Evolutionary conservation across 768 basidiomycete genomes (phyloP), one percentile per base, ranked within the genome.

Genomic region (Russula sp.): DNA sequence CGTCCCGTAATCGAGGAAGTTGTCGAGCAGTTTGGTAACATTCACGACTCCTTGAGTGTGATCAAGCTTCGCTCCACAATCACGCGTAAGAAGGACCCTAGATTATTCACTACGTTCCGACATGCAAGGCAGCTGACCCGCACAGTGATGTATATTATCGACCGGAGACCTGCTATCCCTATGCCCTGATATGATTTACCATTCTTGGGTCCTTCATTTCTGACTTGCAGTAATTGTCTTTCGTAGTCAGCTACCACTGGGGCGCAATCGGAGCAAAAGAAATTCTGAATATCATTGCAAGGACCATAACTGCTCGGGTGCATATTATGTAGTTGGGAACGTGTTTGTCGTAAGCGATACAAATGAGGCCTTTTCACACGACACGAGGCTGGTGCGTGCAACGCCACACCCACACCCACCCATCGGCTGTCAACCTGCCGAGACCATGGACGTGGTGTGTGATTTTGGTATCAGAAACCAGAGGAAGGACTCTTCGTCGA

Each of bases 1-100:
- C 73, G 77, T 11, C 77, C 77, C 0, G 73, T 32, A 18, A 64
- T 64, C 37, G 62, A 63, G 32, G 47, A 44, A 13, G 62, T 63
- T 22, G 5, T 64, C 14, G 39, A 54, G 13, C 49, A 7, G 6
- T 64, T 64, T 22, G 47, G 6, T 8, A 1, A 8, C 45, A 63
- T 59, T 35, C 57, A 47, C 7, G 6, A 16, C 7, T 63, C 62
- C 2, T 42, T 63, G 27, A 63, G 47, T 16, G 0, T 20, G 5
- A 27, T 50, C 45, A 63, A 63, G 57, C 20, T 63, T 40, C 51
- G 51, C 57, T 54, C 52, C 44, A n/a, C 37, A 7, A 59, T 64
- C 18, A 49, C 52, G 13, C 13, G 39, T 8, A 64, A 54, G 16
- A 59, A 59, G 14, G 63, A 59, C 53, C 47, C 45, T 20, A n/a